Percentiles rank a stretch among this genome's conserved stretches.
These are phyloP conservation scores for Alternaria alternata DNA, from an alignment of 2,329 filamentous ascomycete genomes.

Conservation along the genomic window DNA sequence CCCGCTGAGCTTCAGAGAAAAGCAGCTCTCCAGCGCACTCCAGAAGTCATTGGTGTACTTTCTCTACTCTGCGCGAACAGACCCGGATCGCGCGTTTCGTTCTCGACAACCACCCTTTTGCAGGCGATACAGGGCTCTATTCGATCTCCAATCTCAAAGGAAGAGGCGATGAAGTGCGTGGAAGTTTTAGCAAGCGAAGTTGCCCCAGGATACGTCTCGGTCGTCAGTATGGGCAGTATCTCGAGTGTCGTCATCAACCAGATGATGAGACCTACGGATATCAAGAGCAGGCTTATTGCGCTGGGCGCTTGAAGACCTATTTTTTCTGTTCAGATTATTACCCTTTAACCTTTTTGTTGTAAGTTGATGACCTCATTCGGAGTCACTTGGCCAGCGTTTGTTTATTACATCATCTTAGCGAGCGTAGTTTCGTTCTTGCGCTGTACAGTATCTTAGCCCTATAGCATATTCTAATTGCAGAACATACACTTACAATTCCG, in stretches of 20 bases:
- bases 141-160: conserved; percentile 55
- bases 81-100: conserved; percentile 50
- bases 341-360: neutral
- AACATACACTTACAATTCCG: neutral
- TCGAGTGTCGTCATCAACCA: conserved; percentile 55
- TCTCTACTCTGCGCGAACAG: conserved; percentile 52
- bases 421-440: neutral
- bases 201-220: conserved; percentile 53
- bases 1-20: conserved; percentile 55
- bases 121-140: conserved; percentile 57
- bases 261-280: conserved; percentile 43
- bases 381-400: neutral
- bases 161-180: conserved; percentile 55
- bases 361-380: neutral
- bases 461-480: conserved; percentile 1
- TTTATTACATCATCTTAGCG: neutral
- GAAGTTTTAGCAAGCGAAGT: conserved; percentile 56
- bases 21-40: conserved; percentile 57
- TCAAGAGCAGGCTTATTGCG: conserved; percentile 42
- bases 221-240: conserved; percentile 50
- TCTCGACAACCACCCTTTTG: conserved; percentile 54
- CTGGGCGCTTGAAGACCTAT: conserved; percentile 29
- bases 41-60: conserved; percentile 56
- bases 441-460: neutral
- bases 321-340: neutral